These are phyloP conservation scores for Fusarium haematococcum DNA, from an alignment of 2,329 filamentous ascomycete genomes.

Conservation along the genomic window DNA sequence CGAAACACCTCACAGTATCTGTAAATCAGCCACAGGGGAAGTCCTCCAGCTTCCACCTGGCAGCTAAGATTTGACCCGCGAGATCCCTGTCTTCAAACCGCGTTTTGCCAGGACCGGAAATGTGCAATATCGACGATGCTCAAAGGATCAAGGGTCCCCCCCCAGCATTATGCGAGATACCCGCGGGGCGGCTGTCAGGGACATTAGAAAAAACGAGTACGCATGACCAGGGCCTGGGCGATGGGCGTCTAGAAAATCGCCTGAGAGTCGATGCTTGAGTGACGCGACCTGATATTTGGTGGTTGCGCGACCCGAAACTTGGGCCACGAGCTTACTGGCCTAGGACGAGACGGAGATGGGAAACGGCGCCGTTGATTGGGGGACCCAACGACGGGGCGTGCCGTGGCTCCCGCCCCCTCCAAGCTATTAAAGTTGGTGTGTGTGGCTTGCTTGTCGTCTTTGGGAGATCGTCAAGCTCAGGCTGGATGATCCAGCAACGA, in stretches of 20 bases:
- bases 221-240: not conserved
- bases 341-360: slow-evolving; percentile 1
- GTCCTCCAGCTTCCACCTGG: not conserved
- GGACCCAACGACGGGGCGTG: slow-evolving; percentile 29
- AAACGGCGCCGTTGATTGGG: slow-evolving; percentile 32
- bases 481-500: not conserved
- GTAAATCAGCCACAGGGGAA: not conserved
- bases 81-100: not conserved
- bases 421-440: slow-evolving; percentile 26
- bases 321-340: slow-evolving; percentile 7
- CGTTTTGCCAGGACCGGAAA: not conserved
- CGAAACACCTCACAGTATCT: not conserved
- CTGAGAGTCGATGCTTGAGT: not conserved
- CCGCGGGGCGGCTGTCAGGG: not conserved
- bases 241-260: not conserved
- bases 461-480: not conserved
- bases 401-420: slow-evolving; percentile 42
- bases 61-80: not conserved
- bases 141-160: not conserved
- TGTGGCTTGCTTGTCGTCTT: slow-evolving; percentile 6
- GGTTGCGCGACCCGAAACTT: not conserved
- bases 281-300: not conserved
- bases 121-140: slow-evolving; percentile 3
- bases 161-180: slow-evolving; percentile 4
- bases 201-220: not conserved